Percentiles rank a stretch among this genome's conserved stretches.
Conservation (phyloP, 129 eudicot species). For the Ambrosia trifida region DNA sequence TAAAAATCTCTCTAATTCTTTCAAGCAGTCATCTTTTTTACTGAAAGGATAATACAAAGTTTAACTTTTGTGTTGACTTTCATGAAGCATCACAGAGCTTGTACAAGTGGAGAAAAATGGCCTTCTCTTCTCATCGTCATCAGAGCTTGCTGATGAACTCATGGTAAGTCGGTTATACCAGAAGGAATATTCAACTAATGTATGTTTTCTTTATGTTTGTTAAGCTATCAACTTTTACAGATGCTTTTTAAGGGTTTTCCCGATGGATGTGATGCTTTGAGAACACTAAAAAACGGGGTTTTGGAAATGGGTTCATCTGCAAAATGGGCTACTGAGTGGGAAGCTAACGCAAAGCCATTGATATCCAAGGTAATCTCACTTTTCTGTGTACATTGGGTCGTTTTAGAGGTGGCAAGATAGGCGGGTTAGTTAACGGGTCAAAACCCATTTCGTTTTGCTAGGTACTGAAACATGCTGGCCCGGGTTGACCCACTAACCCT, state of each 20-base stretch:
- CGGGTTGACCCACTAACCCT: background rate
- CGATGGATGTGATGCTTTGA: conserved; percentile 56
- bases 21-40: too few relatives aligned
- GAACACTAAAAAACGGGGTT: conserved; percentile 55
- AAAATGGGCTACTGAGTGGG: conserved; percentile 93
- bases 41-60: background rate
- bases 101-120: conserved; percentile 80
- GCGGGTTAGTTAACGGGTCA: background rate
- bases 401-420: background rate
- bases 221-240: conserved; percentile 36
- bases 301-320: conserved; percentile 62
- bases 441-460: background rate
- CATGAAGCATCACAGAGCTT: conserved; percentile 81
- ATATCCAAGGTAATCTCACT: conserved; percentile 61
- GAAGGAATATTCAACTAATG: background rate
- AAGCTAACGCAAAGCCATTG: conserved; percentile 80
- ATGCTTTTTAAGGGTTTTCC: conserved; percentile 93
- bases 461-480: background rate
- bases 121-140: conserved; percentile 84
- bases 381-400: background rate
- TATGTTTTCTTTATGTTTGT: background rate
- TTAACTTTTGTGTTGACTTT: conserved; percentile 6
- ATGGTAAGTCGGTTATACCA: conserved; percentile 49
- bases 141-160: conserved; percentile 90
- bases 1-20: too few relatives aligned